phyloP scores from a whole-genome alignment of 208 protist species.

The Trypanosomatidae sp. region DNA sequence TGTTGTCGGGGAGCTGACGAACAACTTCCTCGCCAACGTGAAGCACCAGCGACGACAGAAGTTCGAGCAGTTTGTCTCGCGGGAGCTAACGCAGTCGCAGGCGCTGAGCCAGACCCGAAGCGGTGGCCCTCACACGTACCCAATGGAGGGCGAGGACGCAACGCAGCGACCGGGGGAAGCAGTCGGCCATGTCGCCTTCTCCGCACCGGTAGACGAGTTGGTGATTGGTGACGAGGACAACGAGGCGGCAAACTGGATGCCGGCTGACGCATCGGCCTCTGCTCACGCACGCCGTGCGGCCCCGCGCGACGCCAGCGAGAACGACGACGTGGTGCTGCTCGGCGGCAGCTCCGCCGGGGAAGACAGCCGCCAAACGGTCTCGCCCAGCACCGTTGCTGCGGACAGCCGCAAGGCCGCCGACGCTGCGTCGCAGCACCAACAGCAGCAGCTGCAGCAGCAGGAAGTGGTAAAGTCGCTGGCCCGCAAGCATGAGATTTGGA shows the following conservation, averaged over 20 bases:
- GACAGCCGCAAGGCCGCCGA: conserved; percentile 3
- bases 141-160: background rate
- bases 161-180: background rate
- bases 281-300: conserved; percentile 22
- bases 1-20: conserved; percentile 62
- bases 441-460: no score
- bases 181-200: conserved; percentile 4
- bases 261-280: conserved; percentile 8
- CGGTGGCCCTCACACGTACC: background rate
- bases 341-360: conserved; percentile 23
- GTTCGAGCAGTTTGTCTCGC: conserved; percentile 59
- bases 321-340: conserved; percentile 21
- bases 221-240: conserved; percentile 66
- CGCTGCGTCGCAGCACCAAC: conserved; percentile 13
- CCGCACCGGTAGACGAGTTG: conserved; percentile 40
- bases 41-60: conserved; percentile 53
- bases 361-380: background rate
- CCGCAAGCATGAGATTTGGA: conserved; percentile 84
- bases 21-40: conserved; percentile 66
- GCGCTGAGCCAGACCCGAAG: conserved; percentile 23
- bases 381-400: background rate
- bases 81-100: conserved; percentile 57
- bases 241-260: conserved; percentile 43
- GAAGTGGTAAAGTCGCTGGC: conserved; percentile 34
- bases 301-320: conserved; percentile 13